phyloP scores from a whole-genome alignment of 164 flowering plant genomes.

The Kalanchoe fedtschenkoi region DNA sequence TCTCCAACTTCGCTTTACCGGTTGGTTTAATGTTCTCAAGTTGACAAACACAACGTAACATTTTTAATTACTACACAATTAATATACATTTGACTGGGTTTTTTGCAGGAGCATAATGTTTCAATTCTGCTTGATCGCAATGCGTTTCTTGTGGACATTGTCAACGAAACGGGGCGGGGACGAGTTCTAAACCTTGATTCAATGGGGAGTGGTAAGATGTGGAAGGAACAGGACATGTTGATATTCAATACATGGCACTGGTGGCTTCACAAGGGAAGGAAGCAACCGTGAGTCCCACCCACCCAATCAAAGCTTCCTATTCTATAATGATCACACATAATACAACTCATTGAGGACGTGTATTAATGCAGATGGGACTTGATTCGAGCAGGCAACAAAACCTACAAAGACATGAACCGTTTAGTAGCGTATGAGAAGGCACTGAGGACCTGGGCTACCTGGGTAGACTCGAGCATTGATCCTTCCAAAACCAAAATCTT shows the following conservation, averaged over 20 bases:
- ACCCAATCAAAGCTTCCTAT: neutral
- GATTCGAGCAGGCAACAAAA: constrained; percentile 19
- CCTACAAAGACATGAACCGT: constrained; percentile 10
- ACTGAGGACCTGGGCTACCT: constrained; percentile 16
- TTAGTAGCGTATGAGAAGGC: constrained; percentile 11
- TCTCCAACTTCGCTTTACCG: constrained; percentile 13
- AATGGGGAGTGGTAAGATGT: constrained; percentile 24
- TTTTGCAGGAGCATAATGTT: constrained; percentile 22
- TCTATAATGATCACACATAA: neutral
- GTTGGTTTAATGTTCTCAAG: constrained; percentile 6
- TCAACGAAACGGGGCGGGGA: constrained; percentile 23
- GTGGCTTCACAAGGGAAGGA: constrained; percentile 51
- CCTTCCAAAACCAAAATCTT: constrained; percentile 13
- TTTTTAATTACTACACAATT: no score
- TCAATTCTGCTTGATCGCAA: constrained; percentile 22
- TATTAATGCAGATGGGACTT: constrained; percentile 11
- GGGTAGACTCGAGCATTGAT: constrained; percentile 14
- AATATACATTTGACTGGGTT: neutral
- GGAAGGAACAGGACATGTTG: constrained; percentile 46
- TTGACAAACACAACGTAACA: neutral
- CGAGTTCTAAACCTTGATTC: constrained; percentile 40
- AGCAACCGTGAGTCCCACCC: constrained; percentile 33
- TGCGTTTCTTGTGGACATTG: constrained; percentile 50
- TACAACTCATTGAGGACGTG: neutral
- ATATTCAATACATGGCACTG: constrained; percentile 69